A percentile compares a stretch with the other conserved stretches of the same genome.
These are phyloP conservation scores for Simplicillium aogashimaense DNA, from an alignment of 2,329 filamentous ascomycete species.

Conservation along the genomic window DNA sequence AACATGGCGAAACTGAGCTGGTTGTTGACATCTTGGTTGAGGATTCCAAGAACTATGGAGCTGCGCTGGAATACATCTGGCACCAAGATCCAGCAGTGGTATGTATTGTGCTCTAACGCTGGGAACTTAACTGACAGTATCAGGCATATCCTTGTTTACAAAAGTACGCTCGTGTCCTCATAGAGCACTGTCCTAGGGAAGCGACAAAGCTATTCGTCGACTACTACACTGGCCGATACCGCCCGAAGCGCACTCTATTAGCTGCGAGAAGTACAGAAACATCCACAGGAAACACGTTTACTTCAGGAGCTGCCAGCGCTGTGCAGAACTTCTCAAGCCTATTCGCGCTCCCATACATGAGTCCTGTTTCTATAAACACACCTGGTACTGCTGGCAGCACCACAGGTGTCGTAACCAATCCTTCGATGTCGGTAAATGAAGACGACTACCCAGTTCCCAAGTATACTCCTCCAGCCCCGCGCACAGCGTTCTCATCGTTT, in stretches of 20 bases:
- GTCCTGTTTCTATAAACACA: conserved; percentile 45
- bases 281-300: conserved; percentile 30
- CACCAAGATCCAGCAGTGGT: conserved; percentile 70
- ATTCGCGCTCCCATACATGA: conserved; percentile 80
- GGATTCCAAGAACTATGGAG: conserved; percentile 81
- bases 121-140: not conserved
- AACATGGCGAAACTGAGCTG: conserved; percentile 86
- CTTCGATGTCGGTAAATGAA: conserved; percentile 38
- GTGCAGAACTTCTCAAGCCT: conserved; percentile 80
- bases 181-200: conserved; percentile 75
- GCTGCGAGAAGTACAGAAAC: conserved; percentile 16
- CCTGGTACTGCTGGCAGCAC: conserved; percentile 38
- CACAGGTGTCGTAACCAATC: conserved; percentile 42
- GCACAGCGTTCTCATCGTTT: conserved; percentile 90
- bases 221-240: conserved; percentile 84
- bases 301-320: conserved; percentile 57
- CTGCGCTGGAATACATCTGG: conserved; percentile 88
- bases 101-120: conserved; percentile 20
- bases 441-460: conserved; percentile 35
- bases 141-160: conserved; percentile 81
- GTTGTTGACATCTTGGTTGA: conserved; percentile 95
- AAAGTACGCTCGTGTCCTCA: conserved; percentile 86
- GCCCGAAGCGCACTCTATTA: conserved; percentile 53
- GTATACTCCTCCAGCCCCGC: conserved; percentile 73
- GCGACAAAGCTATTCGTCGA: conserved; percentile 85